Percentiles rank a stretch among this genome's conserved stretches.
phyloP scores from a whole-genome alignment of 2,329 filamentous ascomycete genomes.

The Pyrenochaeta sp. region DNA sequence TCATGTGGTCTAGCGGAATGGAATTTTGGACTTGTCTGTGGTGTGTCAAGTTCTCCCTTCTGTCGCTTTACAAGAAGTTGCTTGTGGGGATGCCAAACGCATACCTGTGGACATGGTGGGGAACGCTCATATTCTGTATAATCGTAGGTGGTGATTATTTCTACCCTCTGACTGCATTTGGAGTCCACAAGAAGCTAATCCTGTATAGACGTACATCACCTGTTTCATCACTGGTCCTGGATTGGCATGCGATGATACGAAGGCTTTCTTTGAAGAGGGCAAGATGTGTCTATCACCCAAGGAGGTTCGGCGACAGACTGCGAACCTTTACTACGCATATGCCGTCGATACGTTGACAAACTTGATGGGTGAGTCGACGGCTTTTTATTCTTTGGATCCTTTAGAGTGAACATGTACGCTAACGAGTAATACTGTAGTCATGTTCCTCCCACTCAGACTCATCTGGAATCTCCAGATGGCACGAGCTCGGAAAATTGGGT shows the following conservation, averaged over 20 bases:
- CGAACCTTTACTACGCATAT: constrained; percentile 49
- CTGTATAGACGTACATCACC: constrained; percentile 45
- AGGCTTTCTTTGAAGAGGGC: constrained; percentile 36
- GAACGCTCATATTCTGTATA: constrained; percentile 43
- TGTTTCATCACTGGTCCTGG: constrained; percentile 48
- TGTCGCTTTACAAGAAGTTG: constrained; percentile 52
- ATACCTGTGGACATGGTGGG: constrained; percentile 51
- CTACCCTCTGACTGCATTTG: no score
- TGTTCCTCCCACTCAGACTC: constrained; percentile 49
- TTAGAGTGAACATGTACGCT: neutral
- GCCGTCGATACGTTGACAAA: constrained; percentile 49
- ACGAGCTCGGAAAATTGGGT: constrained; percentile 42
- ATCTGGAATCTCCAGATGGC: constrained; percentile 51
- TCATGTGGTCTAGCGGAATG: constrained; percentile 52
- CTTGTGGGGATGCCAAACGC: constrained; percentile 39
- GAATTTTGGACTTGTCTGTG: constrained; percentile 52
- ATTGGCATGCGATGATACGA: constrained; percentile 43
- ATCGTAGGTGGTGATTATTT: constrained; percentile 30
- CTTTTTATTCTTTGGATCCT: neutral
- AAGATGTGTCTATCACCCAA: constrained; percentile 34
- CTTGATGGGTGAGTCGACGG: constrained; percentile 39
- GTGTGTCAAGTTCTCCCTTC: constrained; percentile 52
- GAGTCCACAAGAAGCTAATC: constrained; percentile 1
- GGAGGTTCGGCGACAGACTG: constrained; percentile 42
- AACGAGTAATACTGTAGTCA: constrained; percentile 34